phyloP scores from a whole-genome alignment of 1,284 basidiomycete species.

The Stereum hirsutum region DNA sequence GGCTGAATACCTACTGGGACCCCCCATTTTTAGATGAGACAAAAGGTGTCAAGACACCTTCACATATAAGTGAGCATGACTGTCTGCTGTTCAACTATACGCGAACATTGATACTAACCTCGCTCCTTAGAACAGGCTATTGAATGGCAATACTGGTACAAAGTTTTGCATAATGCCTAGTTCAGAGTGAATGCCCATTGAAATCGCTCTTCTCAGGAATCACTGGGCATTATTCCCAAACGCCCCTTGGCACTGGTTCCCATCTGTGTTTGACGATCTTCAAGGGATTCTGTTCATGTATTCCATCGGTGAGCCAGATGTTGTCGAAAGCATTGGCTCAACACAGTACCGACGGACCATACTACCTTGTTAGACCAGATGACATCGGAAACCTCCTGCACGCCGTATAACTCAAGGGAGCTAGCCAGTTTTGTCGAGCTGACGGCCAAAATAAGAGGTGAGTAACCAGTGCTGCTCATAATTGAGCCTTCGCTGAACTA shows the following conservation, averaged over 20 bases:
- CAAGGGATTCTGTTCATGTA: not conserved
- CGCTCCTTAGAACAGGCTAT: not conserved
- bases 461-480: too few relatives aligned
- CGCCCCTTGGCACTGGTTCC: not conserved
- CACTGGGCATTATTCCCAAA: not conserved
- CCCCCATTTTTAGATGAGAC: conserved; percentile 20
- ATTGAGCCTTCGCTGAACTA: too few relatives aligned
- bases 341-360: not conserved
- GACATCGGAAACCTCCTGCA: not conserved
- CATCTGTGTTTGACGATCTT: not conserved
- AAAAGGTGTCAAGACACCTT: conserved; percentile 24
- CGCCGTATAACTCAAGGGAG: not conserved
- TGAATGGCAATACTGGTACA: not conserved
- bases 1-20: conserved; percentile 19
- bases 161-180: not conserved
- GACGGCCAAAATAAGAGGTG: too few relatives aligned
- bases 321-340: not conserved
- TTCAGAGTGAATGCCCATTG: not conserved
- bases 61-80: conserved; percentile 31
- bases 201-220: not conserved
- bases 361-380: not conserved
- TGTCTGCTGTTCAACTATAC: not conserved
- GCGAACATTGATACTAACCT: too few relatives aligned
- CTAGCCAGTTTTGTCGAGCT: too few relatives aligned
- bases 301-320: not conserved